These are phyloP conservation scores for Ophiostoma himal-ulmi DNA, from an alignment of 2,329 filamentous ascomycete species.

Conservation along the genomic window DNA sequence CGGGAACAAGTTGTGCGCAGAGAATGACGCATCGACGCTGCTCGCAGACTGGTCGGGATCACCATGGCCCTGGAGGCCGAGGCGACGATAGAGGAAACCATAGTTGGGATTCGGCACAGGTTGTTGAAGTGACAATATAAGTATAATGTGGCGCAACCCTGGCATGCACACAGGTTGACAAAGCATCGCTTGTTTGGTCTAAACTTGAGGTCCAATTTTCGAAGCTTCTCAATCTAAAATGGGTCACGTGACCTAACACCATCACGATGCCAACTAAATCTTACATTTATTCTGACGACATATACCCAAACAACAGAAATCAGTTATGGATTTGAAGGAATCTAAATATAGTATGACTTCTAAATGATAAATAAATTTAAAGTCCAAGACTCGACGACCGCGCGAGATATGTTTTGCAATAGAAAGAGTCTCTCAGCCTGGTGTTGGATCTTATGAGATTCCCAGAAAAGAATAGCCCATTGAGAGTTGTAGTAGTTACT, in stretches of 20 bases:
- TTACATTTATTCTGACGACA: not conserved
- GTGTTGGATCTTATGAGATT: too few relatives aligned
- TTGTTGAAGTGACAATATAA: not conserved
- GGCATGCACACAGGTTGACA: too few relatives aligned
- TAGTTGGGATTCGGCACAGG: not conserved
- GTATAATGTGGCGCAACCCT: not conserved
- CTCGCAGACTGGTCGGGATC: not conserved
- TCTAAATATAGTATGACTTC: too few relatives aligned
- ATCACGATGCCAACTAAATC: not conserved
- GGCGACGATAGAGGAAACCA: not conserved
- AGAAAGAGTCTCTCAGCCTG: too few relatives aligned
- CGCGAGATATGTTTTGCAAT: too few relatives aligned
- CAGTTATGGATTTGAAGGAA: too few relatives aligned
- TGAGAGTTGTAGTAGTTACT: too few relatives aligned
- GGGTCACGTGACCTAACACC: not conserved
- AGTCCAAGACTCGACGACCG: too few relatives aligned
- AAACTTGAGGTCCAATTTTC: constrained; percentile 8
- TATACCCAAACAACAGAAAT: not conserved
- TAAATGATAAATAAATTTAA: too few relatives aligned
- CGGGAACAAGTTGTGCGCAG: not conserved
- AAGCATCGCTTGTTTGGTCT: not conserved
- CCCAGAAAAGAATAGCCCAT: too few relatives aligned
- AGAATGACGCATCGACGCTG: not conserved
- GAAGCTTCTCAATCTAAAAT: not conserved
- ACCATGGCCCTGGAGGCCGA: not conserved